phyloP scores from a whole-genome alignment of 495 filamentous ascomycete genomes.

The Tuber umbilicatum region DNA sequence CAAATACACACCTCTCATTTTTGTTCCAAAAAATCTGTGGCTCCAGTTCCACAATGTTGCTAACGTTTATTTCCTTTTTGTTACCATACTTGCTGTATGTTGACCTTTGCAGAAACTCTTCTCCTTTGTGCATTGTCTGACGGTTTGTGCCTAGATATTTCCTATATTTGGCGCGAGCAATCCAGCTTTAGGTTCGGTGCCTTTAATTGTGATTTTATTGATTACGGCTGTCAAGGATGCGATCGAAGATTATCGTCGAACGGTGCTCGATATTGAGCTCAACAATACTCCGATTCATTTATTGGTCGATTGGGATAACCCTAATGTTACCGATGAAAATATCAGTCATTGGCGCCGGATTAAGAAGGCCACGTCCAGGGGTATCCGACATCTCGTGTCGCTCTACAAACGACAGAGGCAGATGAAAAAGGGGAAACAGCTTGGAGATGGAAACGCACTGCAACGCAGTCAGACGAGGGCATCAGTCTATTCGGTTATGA shows the following conservation, averaged over 20 bases:
- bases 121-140: slow-evolving; percentile 14
- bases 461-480: slow-evolving; percentile 38
- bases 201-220: slow-evolving; percentile 87
- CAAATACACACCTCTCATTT: slow-evolving; percentile 92
- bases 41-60: slow-evolving; percentile 98
- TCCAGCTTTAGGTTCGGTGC: slow-evolving; percentile 81
- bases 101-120: slow-evolving; percentile 5
- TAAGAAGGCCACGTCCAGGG: slow-evolving; percentile 78
- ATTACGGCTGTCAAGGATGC: slow-evolving; percentile 91
- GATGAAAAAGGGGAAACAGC: slow-evolving; percentile 45
- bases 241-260: slow-evolving; percentile 95
- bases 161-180: slow-evolving; percentile 89
- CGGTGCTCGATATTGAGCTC: slow-evolving; percentile 82
- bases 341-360: slow-evolving; percentile 78
- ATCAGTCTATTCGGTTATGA: slow-evolving; percentile 39
- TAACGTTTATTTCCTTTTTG: slow-evolving; percentile 95
- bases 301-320: slow-evolving; percentile 80
- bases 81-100: slow-evolving; percentile 88
- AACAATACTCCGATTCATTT: slow-evolving; percentile 96
- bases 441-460: slow-evolving; percentile 20
- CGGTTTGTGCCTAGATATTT: slow-evolving; percentile 63
- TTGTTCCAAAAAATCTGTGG: slow-evolving; percentile 95
- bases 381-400: slow-evolving; percentile 24
- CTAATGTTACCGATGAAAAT: slow-evolving; percentile 82
- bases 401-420: slow-evolving; percentile 38